These are phyloP conservation scores for Phaseolus lunatus DNA, from an alignment of 306 rosid species.

Conservation along the genomic window DNA sequence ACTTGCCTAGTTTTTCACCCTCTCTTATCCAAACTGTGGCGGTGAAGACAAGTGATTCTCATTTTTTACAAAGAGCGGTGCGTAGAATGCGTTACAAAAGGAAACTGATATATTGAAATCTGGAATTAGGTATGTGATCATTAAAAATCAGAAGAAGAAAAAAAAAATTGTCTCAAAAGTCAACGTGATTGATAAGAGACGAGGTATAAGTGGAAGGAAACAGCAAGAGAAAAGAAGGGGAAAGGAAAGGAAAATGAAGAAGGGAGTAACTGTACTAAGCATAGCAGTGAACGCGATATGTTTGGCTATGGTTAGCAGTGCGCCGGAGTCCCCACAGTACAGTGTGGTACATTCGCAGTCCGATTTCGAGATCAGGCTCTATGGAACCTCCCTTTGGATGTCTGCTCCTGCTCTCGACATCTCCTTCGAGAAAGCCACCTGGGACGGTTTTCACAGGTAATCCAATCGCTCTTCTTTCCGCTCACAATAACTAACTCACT, in stretches of 20 bases:
- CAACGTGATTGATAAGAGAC: no score
- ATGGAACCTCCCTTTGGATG: slow-evolving; percentile 62
- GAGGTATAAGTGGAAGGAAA: no score
- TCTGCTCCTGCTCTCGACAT: slow-evolving; percentile 56
- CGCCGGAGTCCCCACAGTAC: slow-evolving; percentile 67
- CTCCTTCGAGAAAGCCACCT: slow-evolving; percentile 67
- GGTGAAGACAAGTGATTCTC: no score
- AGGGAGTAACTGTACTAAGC: not conserved
- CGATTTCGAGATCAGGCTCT: slow-evolving; percentile 79
- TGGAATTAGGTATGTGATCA: no score
- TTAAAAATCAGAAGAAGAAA: no score
- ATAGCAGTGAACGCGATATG: slow-evolving; percentile 13
- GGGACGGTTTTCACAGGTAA: slow-evolving; percentile 73
- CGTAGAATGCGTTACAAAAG: no score
- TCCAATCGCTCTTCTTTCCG: not conserved
- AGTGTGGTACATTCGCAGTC: slow-evolving; percentile 66
- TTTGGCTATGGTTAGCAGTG: slow-evolving; percentile 36
- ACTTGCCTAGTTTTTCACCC: no score
- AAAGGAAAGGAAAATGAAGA: slow-evolving; percentile 35
- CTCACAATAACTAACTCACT: not conserved
- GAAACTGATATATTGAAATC: no score
- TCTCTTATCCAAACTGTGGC: no score
- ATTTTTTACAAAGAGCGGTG: no score
- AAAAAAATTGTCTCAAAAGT: no score
- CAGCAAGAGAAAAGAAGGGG: not conserved